phyloP scores from a whole-genome alignment of 2,329 filamentous ascomycete genomes.

The Ophiostoma piceae region DNA sequence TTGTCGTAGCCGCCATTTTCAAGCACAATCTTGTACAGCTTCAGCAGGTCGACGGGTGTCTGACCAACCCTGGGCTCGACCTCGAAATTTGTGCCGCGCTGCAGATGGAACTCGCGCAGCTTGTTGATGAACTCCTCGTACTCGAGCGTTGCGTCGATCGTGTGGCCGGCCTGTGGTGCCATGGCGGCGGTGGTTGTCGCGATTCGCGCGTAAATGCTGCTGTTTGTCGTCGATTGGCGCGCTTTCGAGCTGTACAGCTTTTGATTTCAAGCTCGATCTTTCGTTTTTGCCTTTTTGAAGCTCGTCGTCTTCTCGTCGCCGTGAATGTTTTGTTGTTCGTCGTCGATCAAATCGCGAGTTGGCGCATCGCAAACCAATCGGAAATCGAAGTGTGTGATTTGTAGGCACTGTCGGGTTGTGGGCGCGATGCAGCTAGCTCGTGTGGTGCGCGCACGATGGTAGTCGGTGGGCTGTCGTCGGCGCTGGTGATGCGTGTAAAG shows the following conservation, averaged over 20 bases:
- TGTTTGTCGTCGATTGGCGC: not conserved
- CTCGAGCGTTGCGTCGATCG: conserved; percentile 59
- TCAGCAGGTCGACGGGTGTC: conserved; percentile 69
- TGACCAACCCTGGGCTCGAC: conserved; percentile 74
- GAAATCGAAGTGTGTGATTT: not conserved
- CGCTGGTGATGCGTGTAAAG: conserved; percentile 24
- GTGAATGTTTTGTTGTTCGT: conserved; percentile 6
- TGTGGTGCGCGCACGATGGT: conserved; percentile 12
- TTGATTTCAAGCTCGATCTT: not conserved
- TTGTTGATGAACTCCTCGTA: conserved; percentile 74
- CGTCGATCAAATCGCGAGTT: not conserved
- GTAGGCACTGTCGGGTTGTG: not conserved
- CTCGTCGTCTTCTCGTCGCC: not conserved
- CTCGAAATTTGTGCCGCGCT: conserved; percentile 74
- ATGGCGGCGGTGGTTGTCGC: conserved; percentile 28
- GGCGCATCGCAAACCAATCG: conserved; percentile 1
- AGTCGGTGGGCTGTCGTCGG: conserved; percentile 13
- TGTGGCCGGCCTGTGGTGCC: conserved; percentile 36
- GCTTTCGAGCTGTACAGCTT: not conserved
- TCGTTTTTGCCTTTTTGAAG: not conserved
- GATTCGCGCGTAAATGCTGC: not conserved
- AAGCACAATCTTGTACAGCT: conserved; percentile 72
- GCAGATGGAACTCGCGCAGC: conserved; percentile 67
- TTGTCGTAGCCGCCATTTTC: conserved; percentile 80
- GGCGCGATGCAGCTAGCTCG: conserved; percentile 18